Conservation (phyloP, 1,139 yeast species). For the Hyphopichia buzzinii region DNA sequence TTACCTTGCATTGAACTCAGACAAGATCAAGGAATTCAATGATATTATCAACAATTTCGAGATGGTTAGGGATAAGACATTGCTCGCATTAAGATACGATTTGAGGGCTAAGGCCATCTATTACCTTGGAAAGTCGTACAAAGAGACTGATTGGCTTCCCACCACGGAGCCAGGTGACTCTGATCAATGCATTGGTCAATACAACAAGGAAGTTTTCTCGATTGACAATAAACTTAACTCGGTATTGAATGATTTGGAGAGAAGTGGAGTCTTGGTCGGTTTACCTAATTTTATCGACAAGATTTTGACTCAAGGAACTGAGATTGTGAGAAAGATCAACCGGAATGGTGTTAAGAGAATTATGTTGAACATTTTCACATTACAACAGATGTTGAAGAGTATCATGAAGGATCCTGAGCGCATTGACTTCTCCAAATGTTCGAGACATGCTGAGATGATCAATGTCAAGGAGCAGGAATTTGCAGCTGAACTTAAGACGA, state of each 20-base stretch:
- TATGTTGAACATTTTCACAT: conserved; percentile 63
- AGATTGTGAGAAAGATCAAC: conserved; percentile 54
- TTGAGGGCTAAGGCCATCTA: conserved; percentile 61
- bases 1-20: conserved; percentile 35
- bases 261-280: conserved; percentile 46
- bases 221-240: conserved; percentile 43
- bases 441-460: conserved; percentile 58
- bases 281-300: conserved; percentile 56
- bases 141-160: conserved; percentile 43
- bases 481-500: conserved; percentile 20
- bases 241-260: conserved; percentile 25
- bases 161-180: conserved; percentile 59
- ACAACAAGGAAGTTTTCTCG: conserved; percentile 58
- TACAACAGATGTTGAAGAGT: conserved; percentile 74
- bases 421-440: conserved; percentile 58
- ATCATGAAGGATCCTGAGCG: conserved; percentile 54
- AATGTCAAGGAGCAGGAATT: conserved; percentile 40
- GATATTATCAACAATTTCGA: conserved; percentile 44
- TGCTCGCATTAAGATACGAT: conserved; percentile 64
- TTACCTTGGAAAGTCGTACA: conserved; percentile 51
- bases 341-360: conserved; percentile 66
- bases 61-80: conserved; percentile 44
- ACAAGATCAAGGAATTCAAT: conserved; percentile 47
- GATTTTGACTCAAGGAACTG: conserved; percentile 60
- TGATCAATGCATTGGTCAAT: conserved; percentile 56